A percentile compares a stretch with the other conserved stretches of the same genome.
Conservation (phyloP, 768 basidiomycete genomes). For the Boletus rubescentipes region DNA sequence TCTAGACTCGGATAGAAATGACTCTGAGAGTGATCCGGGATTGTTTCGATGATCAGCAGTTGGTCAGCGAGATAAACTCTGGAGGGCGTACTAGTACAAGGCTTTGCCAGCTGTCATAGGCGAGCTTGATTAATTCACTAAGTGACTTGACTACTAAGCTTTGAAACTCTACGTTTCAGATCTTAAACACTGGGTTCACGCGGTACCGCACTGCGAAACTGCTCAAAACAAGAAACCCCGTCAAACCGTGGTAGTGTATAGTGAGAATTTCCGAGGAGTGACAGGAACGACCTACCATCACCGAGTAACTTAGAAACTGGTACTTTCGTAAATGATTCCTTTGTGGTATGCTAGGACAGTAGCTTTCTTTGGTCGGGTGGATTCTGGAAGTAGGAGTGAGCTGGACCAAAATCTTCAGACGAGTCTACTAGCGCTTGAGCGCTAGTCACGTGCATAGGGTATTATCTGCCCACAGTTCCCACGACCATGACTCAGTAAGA, state of each 20-base stretch:
- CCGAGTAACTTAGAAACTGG: background rate
- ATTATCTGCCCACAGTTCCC: no score
- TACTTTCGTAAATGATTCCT: no score
- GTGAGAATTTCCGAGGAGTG: slow-evolving; percentile 2
- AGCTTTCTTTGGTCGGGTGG: no score
- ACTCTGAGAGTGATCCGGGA: background rate
- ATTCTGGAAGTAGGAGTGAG: no score
- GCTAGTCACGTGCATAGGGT: no score
- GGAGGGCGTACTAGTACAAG: background rate
- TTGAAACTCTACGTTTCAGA: slow-evolving; percentile 2
- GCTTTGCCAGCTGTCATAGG: slow-evolving; percentile 1
- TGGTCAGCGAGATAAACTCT: background rate
- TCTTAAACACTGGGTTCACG: slow-evolving; percentile 6
- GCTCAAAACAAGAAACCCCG: background rate
- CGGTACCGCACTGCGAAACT: slow-evolving; percentile 17
- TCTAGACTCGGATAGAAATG: no score
- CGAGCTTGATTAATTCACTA: slow-evolving; percentile 4
- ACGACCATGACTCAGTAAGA: no score
- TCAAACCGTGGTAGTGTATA: no score
- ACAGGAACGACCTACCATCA: slow-evolving; percentile 17
- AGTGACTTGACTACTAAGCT: background rate
- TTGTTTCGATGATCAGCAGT: background rate
- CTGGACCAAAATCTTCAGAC: no score
- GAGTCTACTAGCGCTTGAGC: no score
- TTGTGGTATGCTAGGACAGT: no score